Percentiles rank a stretch among this genome's conserved stretches.
These are phyloP conservation scores for Fusarium pseudograminearum DNA, from an alignment of 2,329 filamentous ascomycete genomes.

Conservation along the genomic window DNA sequence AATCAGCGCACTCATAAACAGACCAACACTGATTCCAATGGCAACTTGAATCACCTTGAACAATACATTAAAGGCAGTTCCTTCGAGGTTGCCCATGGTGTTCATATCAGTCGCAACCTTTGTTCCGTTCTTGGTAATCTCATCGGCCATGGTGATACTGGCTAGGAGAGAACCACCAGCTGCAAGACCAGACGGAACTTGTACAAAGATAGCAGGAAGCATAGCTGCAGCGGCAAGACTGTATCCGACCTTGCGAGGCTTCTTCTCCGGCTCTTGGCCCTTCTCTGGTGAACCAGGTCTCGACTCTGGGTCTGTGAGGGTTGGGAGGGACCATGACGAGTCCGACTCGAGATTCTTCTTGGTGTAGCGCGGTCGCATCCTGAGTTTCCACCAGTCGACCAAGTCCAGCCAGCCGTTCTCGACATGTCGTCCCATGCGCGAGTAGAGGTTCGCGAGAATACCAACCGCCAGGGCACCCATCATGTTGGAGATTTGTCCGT, in stretches of 20 bases:
- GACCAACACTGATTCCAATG: conserved; percentile 71
- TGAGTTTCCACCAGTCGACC: conserved; percentile 62
- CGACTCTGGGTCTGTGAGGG: conserved; percentile 51
- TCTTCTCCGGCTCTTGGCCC: conserved; percentile 45
- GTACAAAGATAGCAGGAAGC: conserved; percentile 85
- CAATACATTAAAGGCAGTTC: conserved; percentile 65
- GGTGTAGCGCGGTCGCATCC: conserved; percentile 54
- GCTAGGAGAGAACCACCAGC: conserved; percentile 69
- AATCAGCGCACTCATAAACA: conserved; percentile 67
- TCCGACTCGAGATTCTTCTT: conserved; percentile 48
- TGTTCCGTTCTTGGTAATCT: conserved; percentile 61
- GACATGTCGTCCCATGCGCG: conserved; percentile 70
- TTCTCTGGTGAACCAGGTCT: conserved; percentile 41
- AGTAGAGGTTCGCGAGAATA: conserved; percentile 82
- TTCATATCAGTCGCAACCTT: conserved; percentile 43
- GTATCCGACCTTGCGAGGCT: conserved; percentile 69
- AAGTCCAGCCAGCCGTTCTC: conserved; percentile 67
- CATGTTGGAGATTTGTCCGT: conserved; percentile 81
- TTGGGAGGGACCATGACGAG: conserved; percentile 49
- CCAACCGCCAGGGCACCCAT: conserved; percentile 82
- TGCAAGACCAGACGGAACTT: conserved; percentile 73
- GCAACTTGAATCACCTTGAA: conserved; percentile 71
- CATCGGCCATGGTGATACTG: conserved; percentile 68
- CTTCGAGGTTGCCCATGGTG: conserved; percentile 53
- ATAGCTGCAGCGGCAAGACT: conserved; percentile 87